phyloP scores from a whole-genome alignment of 192 early-diverging fungal species.

The Dissophora ornata region DNA sequence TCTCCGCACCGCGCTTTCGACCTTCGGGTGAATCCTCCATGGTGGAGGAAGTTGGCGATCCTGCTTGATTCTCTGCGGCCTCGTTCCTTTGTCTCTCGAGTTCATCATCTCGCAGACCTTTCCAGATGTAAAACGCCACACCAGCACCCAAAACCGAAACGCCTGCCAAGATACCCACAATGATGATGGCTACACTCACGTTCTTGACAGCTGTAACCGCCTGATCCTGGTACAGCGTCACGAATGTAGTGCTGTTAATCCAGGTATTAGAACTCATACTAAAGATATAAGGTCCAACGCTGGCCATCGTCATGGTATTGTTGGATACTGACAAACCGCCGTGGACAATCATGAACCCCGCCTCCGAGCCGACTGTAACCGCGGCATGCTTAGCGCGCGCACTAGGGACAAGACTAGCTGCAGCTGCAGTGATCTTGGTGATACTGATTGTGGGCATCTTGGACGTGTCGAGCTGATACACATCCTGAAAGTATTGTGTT shows the following conservation, averaged over 20 bases:
- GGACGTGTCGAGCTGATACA: constrained; percentile 27
- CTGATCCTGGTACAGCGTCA: background rate
- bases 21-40: constrained; percentile 1
- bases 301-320: constrained; percentile 4
- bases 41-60: constrained; percentile 9
- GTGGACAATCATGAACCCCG: constrained; percentile 35
- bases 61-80: background rate
- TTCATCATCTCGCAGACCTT: constrained; percentile 15
- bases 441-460: constrained; percentile 10
- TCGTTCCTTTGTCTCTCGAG: constrained; percentile 3
- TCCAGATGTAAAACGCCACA: constrained; percentile 37
- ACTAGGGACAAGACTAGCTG: constrained; percentile 11
- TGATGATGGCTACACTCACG: constrained; percentile 12
- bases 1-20: background rate
- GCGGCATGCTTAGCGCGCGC: constrained; percentile 23
- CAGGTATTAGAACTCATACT: constrained; percentile 13
- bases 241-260: constrained; percentile 21
- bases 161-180: constrained; percentile 28
- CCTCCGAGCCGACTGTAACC: background rate
- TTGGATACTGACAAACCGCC: constrained; percentile 10
- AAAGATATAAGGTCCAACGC: constrained; percentile 13
- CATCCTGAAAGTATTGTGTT: constrained; percentile 11
- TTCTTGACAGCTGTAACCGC: background rate
- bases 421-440: constrained; percentile 8
- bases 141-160: constrained; percentile 15